These are phyloP conservation scores for Dipodascus albidus DNA, from an alignment of 805 yeast species.

Conservation along the genomic window DNA sequence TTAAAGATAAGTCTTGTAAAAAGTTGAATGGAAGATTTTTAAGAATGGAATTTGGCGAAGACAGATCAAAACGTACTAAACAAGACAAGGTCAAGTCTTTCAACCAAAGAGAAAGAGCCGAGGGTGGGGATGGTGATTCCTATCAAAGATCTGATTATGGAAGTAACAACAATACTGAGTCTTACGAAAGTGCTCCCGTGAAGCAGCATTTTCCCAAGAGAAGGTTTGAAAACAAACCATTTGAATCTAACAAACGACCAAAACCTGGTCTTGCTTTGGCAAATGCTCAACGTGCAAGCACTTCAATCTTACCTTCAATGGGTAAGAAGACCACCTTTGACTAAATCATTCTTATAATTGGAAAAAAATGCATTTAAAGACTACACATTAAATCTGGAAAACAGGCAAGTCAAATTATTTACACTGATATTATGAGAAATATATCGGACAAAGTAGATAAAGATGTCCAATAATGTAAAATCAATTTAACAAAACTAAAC, in stretches of 20 bases:
- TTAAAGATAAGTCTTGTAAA: slow-evolving; percentile 57
- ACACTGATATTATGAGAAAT: background rate
- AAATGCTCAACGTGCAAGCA: slow-evolving; percentile 76
- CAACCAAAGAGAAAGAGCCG: background rate
- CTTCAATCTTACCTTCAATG: slow-evolving; percentile 78
- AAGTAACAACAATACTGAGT: slow-evolving; percentile 1
- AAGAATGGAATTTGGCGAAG: slow-evolving; percentile 91
- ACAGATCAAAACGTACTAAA: slow-evolving; percentile 58
- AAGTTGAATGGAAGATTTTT: slow-evolving; percentile 61
- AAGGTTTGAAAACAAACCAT: slow-evolving; percentile 6
- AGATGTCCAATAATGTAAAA: too few species aligned
- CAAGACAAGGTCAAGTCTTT: slow-evolving; percentile 4
- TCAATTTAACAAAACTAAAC: background rate
- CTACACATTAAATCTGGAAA: slow-evolving; percentile 10
- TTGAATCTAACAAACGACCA: slow-evolving; percentile 11
- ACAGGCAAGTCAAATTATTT: slow-evolving; percentile 5
- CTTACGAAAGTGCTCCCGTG: slow-evolving; percentile 1
- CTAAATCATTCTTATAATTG: too few species aligned
- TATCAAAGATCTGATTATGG: slow-evolving; percentile 2
- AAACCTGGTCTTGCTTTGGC: slow-evolving; percentile 75
- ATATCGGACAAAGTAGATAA: background rate
- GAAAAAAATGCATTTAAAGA: too few species aligned
- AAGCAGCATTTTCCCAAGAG: slow-evolving; percentile 6
- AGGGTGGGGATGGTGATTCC: background rate
- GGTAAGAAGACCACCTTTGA: slow-evolving; percentile 79